These are phyloP conservation scores for Aspergillus carbonarius DNA, from an alignment of 2,329 filamentous ascomycete genomes.

Conservation along the genomic window DNA sequence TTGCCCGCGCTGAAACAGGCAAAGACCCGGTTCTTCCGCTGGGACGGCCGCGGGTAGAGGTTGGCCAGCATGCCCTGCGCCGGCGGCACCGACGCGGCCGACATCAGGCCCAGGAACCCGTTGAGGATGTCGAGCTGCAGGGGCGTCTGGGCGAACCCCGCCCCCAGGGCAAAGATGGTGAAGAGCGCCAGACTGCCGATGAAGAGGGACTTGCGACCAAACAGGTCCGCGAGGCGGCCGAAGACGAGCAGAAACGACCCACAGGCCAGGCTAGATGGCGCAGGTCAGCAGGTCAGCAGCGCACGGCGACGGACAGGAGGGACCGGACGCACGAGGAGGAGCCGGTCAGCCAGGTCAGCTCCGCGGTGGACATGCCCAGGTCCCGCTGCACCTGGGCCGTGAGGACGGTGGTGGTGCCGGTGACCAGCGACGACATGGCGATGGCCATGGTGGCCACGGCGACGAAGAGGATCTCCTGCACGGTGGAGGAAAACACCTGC, in stretches of 20 bases:
- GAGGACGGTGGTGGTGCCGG: slow-evolving; percentile 61
- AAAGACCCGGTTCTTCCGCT: slow-evolving; percentile 65
- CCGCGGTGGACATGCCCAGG: slow-evolving; percentile 61
- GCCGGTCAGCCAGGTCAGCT: slow-evolving; percentile 68
- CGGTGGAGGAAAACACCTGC: slow-evolving; percentile 55
- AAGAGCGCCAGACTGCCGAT: slow-evolving; percentile 61
- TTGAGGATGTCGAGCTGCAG: slow-evolving; percentile 63
- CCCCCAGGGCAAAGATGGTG: slow-evolving; percentile 55
- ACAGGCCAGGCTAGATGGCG: slow-evolving; percentile 53
- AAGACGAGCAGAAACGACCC: slow-evolving; percentile 67
- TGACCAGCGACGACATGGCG: slow-evolving; percentile 60
- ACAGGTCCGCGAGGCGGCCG: slow-evolving; percentile 64
- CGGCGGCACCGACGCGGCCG: slow-evolving; percentile 63
- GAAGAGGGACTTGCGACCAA: slow-evolving; percentile 63
- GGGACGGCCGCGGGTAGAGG: slow-evolving; percentile 61
- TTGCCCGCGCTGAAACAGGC: slow-evolving; percentile 62
- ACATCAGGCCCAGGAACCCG: slow-evolving; percentile 64
- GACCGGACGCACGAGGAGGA: slow-evolving; percentile 52
- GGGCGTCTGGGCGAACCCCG: slow-evolving; percentile 60
- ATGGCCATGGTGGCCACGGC: slow-evolving; percentile 67
- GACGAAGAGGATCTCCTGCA: slow-evolving; percentile 66
- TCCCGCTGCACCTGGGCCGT: slow-evolving; percentile 61
- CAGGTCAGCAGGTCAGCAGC: background rate
- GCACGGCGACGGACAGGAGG: background rate
- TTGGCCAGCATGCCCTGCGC: slow-evolving; percentile 64